A percentile compares a stretch with the other conserved stretches of the same genome.
Conservation (phyloP, 2,329 filamentous ascomycete genomes). For the Venturia oleaginea region DNA sequence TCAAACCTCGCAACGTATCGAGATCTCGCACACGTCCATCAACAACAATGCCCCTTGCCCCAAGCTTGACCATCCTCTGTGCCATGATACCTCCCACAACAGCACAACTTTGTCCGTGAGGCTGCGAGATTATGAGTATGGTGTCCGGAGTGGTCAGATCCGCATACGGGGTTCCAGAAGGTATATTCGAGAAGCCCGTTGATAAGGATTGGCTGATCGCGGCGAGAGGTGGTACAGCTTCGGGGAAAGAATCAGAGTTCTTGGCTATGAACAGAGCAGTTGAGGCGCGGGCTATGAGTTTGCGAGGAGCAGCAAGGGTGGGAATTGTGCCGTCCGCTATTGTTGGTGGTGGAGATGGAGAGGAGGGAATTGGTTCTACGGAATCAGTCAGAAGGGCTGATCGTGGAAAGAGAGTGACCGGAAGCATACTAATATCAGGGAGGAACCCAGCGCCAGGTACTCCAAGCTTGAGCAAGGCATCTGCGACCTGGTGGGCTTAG, state of each 20-base stretch:
- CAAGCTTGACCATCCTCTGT: constrained; percentile 54
- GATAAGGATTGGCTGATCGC: constrained; percentile 10
- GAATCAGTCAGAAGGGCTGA: constrained; percentile 21
- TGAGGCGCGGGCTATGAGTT: constrained; percentile 45
- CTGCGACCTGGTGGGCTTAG: constrained; percentile 47
- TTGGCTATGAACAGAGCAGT: constrained; percentile 57
- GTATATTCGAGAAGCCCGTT: constrained; percentile 40
- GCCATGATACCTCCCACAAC: constrained; percentile 72
- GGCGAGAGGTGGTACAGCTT: constrained; percentile 11
- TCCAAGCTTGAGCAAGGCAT: constrained; percentile 62
- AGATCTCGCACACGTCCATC: constrained; percentile 61
- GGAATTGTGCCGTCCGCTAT: constrained; percentile 16
- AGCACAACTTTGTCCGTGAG: constrained; percentile 56
- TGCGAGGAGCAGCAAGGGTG: constrained; percentile 20
- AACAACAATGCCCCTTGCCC: constrained; percentile 54
- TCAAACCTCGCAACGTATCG: constrained; percentile 46
- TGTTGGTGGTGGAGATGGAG: constrained; percentile 11
- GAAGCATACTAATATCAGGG: constrained; percentile 46
- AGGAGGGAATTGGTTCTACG: constrained; percentile 21
- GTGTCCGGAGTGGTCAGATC: constrained; percentile 53
- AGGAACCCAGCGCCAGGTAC: constrained; percentile 59
- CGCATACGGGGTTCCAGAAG: constrained; percentile 55
- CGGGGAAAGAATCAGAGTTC: constrained; percentile 28
- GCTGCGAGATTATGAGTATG: constrained; percentile 59
- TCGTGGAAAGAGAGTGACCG: constrained; percentile 8